These are phyloP conservation scores for Mycena capillaripes DNA, from an alignment of 768 basidiomycete genomes.

Conservation along the genomic window DNA sequence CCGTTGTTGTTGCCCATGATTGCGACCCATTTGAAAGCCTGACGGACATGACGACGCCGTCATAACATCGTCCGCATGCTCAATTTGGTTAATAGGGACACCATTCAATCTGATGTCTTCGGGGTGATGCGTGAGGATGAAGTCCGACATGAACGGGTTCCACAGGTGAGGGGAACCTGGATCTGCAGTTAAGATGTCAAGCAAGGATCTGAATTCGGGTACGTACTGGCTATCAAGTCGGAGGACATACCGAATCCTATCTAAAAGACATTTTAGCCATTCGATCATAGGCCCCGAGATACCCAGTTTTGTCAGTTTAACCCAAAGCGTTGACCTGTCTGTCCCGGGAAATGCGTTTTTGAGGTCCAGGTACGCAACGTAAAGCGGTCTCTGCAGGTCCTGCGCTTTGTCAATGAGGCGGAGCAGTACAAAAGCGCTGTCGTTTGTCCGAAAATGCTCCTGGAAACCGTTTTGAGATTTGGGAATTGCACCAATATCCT, in stretches of 20 bases:
- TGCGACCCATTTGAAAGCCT: not conserved
- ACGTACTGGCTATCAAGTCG: not conserved
- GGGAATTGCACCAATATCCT: too few relatives aligned
- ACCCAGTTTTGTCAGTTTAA: not conserved
- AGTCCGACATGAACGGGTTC: not conserved
- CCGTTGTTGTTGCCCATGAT: too few relatives aligned
- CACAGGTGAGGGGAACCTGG: not conserved
- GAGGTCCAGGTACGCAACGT: not conserved
- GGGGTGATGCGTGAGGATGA: not conserved
- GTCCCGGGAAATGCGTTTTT: not conserved
- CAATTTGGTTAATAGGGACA: not conserved
- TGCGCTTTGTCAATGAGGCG: too few relatives aligned
- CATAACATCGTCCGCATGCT: too few relatives aligned
- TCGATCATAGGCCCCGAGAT: not conserved
- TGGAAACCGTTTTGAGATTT: too few relatives aligned
- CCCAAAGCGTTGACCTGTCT: not conserved
- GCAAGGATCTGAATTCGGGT: not conserved
- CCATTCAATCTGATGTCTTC: not conserved
- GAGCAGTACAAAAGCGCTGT: too few relatives aligned
- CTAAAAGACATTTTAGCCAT: constrained; percentile 19
- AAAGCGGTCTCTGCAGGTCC: not conserved
- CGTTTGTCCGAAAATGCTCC: too few relatives aligned
- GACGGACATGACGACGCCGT: too few relatives aligned
- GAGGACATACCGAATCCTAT: constrained; percentile 19
- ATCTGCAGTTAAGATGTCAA: not conserved